These are phyloP conservation scores for Porcisia deanei DNA, from an alignment of 208 protist species.

Conservation along the genomic window DNA sequence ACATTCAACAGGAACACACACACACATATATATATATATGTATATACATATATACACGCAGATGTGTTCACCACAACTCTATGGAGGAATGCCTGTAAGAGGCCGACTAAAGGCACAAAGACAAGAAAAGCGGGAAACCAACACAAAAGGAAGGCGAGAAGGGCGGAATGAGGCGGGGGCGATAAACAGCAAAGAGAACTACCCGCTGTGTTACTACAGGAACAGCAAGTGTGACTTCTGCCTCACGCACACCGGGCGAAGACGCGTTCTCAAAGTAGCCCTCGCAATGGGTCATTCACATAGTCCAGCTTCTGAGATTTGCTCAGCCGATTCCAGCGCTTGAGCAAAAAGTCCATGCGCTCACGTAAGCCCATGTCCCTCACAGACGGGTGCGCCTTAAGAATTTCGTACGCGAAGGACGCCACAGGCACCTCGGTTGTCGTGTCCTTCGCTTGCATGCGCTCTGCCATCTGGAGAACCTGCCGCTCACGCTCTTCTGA, in stretches of 20 bases:
- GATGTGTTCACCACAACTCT: neutral
- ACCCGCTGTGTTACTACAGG: neutral
- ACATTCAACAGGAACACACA: neutral
- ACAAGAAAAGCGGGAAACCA: neutral
- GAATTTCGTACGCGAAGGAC: conserved; percentile 80
- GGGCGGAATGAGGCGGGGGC: neutral
- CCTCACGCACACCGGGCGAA: neutral
- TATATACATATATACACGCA: neutral
- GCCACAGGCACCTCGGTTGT: conserved; percentile 82
- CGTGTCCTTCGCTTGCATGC: conserved; percentile 81
- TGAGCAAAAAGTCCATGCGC: conserved; percentile 85
- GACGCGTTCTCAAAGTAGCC: conserved; percentile 48
- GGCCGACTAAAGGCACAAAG: neutral
- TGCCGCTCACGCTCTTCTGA: conserved; percentile 64
- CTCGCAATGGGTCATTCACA: conserved; percentile 79
- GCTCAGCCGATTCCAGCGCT: conserved; percentile 71
- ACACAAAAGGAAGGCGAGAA: neutral
- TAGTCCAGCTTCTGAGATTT: conserved; percentile 65
- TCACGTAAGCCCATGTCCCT: conserved; percentile 81
- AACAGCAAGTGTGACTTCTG: neutral
- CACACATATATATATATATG: neutral
- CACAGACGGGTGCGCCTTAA: conserved; percentile 83
- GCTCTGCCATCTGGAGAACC: conserved; percentile 64
- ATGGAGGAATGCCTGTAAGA: neutral
- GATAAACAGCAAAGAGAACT: neutral